These are phyloP conservation scores for Chaetomium olivaceum DNA, from an alignment of 2,329 filamentous ascomycete genomes.

Conservation along the genomic window DNA sequence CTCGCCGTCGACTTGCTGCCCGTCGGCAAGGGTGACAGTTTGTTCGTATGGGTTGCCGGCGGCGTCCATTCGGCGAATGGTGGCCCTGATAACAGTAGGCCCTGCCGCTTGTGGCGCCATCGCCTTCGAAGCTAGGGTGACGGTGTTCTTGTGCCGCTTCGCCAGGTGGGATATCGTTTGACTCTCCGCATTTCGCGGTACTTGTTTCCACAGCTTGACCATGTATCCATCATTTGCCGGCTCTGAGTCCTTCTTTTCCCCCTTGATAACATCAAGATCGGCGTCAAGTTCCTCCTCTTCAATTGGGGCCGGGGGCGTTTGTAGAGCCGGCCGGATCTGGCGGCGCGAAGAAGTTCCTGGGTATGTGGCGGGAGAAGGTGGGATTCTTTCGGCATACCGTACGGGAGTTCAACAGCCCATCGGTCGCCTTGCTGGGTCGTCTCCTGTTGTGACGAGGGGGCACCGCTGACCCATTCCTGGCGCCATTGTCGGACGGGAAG, in stretches of 20 bases:
- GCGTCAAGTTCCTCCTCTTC: constrained; percentile 61
- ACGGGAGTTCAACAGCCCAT: constrained; percentile 74
- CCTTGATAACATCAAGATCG: constrained; percentile 48
- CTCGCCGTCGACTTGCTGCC: constrained; percentile 78
- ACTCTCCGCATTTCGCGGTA: constrained; percentile 59
- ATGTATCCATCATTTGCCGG: constrained; percentile 50
- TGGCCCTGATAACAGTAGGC: constrained; percentile 72
- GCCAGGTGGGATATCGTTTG: constrained; percentile 56
- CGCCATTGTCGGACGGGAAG: constrained; percentile 91
- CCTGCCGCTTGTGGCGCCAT: constrained; percentile 48
- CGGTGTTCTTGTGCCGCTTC: constrained; percentile 61
- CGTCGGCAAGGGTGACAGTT: constrained; percentile 78
- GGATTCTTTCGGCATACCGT: constrained; percentile 82
- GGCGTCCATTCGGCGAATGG: constrained; percentile 74
- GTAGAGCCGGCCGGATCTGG: constrained; percentile 73
- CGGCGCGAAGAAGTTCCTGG: constrained; percentile 78
- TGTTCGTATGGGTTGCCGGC: constrained; percentile 81
- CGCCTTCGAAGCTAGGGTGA: constrained; percentile 58
- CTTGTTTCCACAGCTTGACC: constrained; percentile 62
- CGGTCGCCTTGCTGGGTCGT: constrained; percentile 63
- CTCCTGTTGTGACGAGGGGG: constrained; percentile 65
- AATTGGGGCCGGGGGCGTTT: constrained; percentile 66
- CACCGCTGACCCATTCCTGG: constrained; percentile 67
- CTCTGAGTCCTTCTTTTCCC: constrained; percentile 56
- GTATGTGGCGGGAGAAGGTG: constrained; percentile 75